These are phyloP conservation scores for Pascua sp. DNA, from an alignment of 1,284 basidiomycete genomes.

Conservation along the genomic window DNA sequence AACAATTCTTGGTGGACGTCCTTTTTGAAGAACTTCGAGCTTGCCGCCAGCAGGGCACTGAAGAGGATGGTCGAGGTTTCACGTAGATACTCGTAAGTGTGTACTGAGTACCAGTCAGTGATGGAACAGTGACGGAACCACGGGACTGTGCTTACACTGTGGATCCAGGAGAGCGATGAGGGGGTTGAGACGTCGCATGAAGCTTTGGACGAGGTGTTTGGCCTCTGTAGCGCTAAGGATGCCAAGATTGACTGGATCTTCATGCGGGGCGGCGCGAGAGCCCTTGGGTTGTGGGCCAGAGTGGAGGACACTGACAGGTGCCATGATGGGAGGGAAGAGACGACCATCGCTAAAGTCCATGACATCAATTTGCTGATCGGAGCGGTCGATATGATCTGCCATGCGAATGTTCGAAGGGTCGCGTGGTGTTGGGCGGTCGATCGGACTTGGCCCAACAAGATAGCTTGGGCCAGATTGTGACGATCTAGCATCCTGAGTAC, in stretches of 20 bases:
- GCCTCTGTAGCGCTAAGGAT: slow-evolving; percentile 1
- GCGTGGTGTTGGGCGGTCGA: too few relatives aligned
- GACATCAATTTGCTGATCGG: too few relatives aligned
- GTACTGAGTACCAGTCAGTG: slow-evolving; percentile 4
- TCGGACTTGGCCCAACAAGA: too few relatives aligned
- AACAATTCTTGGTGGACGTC: slow-evolving; percentile 1
- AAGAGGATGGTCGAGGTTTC: slow-evolving; percentile 9
- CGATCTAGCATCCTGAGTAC: too few relatives aligned
- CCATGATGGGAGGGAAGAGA: too few relatives aligned
- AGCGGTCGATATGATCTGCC: too few relatives aligned
- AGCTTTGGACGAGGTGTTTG: background rate
- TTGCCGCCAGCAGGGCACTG: slow-evolving; percentile 5
- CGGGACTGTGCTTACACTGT: slow-evolving; percentile 7
- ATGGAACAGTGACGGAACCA: background rate
- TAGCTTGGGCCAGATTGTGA: too few relatives aligned
- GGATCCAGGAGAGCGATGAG: slow-evolving; percentile 15
- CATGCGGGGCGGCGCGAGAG: too few relatives aligned
- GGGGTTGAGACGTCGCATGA: slow-evolving; percentile 2
- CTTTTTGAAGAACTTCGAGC: slow-evolving; percentile 6
- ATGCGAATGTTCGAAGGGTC: too few relatives aligned
- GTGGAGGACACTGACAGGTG: too few relatives aligned
- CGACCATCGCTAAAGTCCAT: too few relatives aligned
- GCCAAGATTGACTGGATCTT: background rate
- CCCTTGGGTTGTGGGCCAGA: too few relatives aligned
- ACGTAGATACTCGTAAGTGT: slow-evolving; percentile 9